Percentiles rank a stretch among this genome's conserved stretches.
These are phyloP conservation scores for Hyphopichia homilentoma DNA, from an alignment of 805 yeast species.

Conservation along the genomic window DNA sequence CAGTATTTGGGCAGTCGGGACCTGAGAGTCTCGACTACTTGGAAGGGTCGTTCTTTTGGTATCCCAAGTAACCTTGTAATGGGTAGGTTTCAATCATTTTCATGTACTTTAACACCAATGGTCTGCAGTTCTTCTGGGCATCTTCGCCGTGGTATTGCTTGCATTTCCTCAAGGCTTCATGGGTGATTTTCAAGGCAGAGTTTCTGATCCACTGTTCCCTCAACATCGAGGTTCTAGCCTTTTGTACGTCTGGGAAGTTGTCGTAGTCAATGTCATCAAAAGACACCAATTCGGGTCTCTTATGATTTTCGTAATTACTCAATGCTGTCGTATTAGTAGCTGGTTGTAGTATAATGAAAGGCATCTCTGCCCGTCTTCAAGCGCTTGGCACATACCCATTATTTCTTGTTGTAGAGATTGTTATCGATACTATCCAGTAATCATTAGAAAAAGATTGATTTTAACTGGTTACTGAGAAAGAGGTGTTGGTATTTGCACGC, in stretches of 20 bases:
- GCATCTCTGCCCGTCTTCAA: neutral
- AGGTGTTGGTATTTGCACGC: no score
- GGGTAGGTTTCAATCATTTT: conserved; percentile 70
- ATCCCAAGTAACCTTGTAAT: conserved; percentile 73
- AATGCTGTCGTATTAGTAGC: conserved; percentile 13
- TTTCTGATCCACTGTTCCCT: conserved; percentile 79
- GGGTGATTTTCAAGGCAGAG: conserved; percentile 61
- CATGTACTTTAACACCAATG: conserved; percentile 71
- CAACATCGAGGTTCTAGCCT: conserved; percentile 73
- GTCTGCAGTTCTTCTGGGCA: conserved; percentile 71
- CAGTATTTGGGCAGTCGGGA: no score
- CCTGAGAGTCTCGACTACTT: no score
- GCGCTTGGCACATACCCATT: conserved; percentile 15
- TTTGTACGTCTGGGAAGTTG: conserved; percentile 55
- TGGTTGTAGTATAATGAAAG: no score
- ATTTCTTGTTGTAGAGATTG: conserved; percentile 4
- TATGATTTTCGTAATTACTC: conserved; percentile 38
- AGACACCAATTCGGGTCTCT: conserved; percentile 68
- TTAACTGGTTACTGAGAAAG: no score
- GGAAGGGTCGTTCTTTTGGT: conserved; percentile 84
- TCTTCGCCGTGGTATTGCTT: conserved; percentile 54
- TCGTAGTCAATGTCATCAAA: conserved; percentile 80
- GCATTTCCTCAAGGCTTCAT: conserved; percentile 75
- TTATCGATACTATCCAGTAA: no score
- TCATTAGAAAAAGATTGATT: no score